These are phyloP conservation scores for Casuarina glauca DNA, from an alignment of 306 rosid genomes.

Conservation along the genomic window DNA sequence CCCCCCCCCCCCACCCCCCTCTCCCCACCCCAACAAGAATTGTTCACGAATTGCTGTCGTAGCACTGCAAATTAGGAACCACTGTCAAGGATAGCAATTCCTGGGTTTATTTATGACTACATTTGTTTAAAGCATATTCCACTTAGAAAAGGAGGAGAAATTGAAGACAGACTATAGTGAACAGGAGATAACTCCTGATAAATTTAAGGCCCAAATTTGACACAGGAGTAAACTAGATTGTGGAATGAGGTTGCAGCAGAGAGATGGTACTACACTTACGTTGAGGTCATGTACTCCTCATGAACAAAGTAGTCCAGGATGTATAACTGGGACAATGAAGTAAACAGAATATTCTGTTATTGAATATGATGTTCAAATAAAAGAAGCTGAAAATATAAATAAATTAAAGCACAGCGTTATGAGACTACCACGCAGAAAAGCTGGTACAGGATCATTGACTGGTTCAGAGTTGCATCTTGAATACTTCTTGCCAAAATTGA, in stretches of 20 bases:
- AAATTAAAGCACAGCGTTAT: slow-evolving; percentile 24
- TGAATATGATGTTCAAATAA: slow-evolving; percentile 3
- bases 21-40: neutral
- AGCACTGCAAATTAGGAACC: neutral
- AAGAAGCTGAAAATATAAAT: neutral
- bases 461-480: slow-evolving; percentile 58
- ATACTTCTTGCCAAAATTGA: slow-evolving; percentile 73
- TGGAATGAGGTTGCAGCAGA: slow-evolving; percentile 2
- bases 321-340: slow-evolving; percentile 60
- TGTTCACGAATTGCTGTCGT: too few relatives aligned
- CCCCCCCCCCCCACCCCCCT: too few relatives aligned
- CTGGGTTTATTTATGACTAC: neutral
- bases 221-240: slow-evolving; percentile 6
- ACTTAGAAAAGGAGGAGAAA: neutral
- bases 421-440: slow-evolving; percentile 71
- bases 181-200: neutral
- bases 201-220: neutral
- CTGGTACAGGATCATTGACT: slow-evolving; percentile 87
- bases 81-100: neutral
- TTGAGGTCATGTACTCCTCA: slow-evolving; percentile 98
- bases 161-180: neutral
- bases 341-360: slow-evolving; percentile 14
- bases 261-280: slow-evolving; percentile 57
- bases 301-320: slow-evolving; percentile 84
- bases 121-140: neutral